A percentile compares a stretch with the other conserved stretches of the same genome.
Evolutionary conservation across 441 rosid genomes (phyloP).

Genomic region (Brassica hybrid): DNA sequence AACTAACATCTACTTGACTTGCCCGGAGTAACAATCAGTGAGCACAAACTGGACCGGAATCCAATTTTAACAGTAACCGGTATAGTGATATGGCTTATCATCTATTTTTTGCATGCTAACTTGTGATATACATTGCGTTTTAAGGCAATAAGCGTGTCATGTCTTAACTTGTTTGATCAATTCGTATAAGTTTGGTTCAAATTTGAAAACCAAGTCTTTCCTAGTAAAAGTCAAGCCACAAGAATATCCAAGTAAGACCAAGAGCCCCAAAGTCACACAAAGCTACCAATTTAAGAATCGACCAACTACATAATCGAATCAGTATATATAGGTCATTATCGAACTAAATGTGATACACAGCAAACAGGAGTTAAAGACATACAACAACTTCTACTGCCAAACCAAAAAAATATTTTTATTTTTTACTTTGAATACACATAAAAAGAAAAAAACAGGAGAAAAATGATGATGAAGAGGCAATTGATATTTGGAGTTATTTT

Average conservation of each 20-base stretch:
- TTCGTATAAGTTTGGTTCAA: constrained; percentile 32
- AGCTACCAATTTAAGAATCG: constrained; percentile 24
- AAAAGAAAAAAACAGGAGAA: background rate
- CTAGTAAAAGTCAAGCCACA: constrained; percentile 42
- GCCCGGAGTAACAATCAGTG: background rate
- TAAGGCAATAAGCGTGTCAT: constrained; percentile 39
- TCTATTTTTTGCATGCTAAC: constrained; percentile 1
- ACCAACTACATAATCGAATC: constrained; percentile 15
- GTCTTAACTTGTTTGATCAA: constrained; percentile 43
- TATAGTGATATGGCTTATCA: background rate
- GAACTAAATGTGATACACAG: constrained; percentile 7
- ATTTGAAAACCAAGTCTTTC: constrained; percentile 37
- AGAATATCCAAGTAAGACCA: constrained; percentile 35
- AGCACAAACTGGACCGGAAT: background rate
- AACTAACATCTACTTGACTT: background rate
- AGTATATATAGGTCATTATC: constrained; percentile 36
- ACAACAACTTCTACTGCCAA: constrained; percentile 24
- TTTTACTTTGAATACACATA: background rate
- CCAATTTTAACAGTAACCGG: background rate
- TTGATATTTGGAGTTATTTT: constrained; percentile 26
- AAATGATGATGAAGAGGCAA: constrained; percentile 40
- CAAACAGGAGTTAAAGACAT: constrained; percentile 34
- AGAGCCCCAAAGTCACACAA: constrained; percentile 24
- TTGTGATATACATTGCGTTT: constrained; percentile 22
- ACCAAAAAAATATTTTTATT: background rate